Base-by-base conservation (phyloP, 176 grass and related monocot genomes). In the Raddia distichophylla region DNA sequence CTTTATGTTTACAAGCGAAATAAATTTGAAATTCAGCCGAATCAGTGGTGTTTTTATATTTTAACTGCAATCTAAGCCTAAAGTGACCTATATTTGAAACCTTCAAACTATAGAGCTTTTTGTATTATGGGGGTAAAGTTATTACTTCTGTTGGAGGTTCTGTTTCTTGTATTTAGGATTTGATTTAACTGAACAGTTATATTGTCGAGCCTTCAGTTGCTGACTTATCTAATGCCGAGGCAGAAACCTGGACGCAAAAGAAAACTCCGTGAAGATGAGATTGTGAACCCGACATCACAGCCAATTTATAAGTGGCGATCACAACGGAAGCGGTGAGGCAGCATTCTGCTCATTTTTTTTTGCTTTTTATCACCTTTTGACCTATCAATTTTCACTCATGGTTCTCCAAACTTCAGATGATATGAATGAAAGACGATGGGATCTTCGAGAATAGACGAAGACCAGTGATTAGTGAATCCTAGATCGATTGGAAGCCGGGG, bases 191-290 rank as follows among this genome's bases (percentile, higher is more conserved):
- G 13, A 75, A 58, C 37, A 9, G 64, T 67, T 60, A 7, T 46
- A 34, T 71, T 58, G 2, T 34, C 74, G 50, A 73, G 10, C 74
- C 54, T 17, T 72, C 19, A 53, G n/a, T 51, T 10, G 55, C 60
- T 63, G n/a, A 73, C 33, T 73, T 73, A 4, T 61, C 8, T 71
- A 85, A 72, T 75, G 45, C 14, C 60, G 35, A 47, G 50, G 68
- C 82, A 99, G 96, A 99, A 99, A 90, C 85, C 96, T 77, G 96
- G 93, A 11, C 86, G 86, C 66, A 94, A 95, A 67, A 86, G 93
- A 60, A 93, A 99, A 78, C 93, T 99, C 46, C 74, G 75, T 45
- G 89, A 90, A 83, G 91, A 93, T 44, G 93, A 95, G 72, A 90
- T 84, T 1, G 77, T 80, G 22, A 80, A 18, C 43, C 68, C 82